Percentiles rank a stretch among this genome's conserved stretches.
Conservation (phyloP, 768 basidiomycete genomes). For the Boletus subcaerulescens region DNA sequence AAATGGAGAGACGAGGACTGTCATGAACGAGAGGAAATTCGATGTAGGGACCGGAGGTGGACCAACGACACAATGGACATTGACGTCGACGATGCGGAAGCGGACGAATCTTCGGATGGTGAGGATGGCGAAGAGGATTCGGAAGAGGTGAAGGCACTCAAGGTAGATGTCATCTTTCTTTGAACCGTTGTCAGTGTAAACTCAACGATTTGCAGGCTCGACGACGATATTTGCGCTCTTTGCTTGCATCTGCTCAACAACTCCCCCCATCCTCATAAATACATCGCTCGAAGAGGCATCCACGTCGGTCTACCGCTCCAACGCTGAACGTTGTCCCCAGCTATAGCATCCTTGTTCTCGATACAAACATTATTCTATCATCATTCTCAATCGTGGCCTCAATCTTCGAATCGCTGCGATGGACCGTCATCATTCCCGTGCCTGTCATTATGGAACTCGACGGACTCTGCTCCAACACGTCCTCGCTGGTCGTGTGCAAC, state of each 20-base stretch:
- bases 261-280: slow-evolving; percentile 22
- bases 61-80: slow-evolving; percentile 70
- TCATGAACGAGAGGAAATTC: slow-evolving; percentile 59
- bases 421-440: slow-evolving; percentile 90
- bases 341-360: slow-evolving; percentile 87
- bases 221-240: slow-evolving; percentile 64
- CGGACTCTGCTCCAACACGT: slow-evolving; percentile 67
- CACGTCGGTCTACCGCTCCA: slow-evolving; percentile 32
- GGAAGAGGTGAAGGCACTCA: slow-evolving; percentile 73
- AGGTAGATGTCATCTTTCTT: slow-evolving; percentile 51
- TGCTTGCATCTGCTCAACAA: slow-evolving; percentile 52
- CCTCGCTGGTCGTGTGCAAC: slow-evolving; percentile 28
- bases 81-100: slow-evolving; percentile 52
- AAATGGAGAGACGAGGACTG: slow-evolving; percentile 70
- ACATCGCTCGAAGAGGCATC: slow-evolving; percentile 26
- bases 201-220: slow-evolving; percentile 50
- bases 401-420: slow-evolving; percentile 74
- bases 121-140: slow-evolving; percentile 66
- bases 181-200: slow-evolving; percentile 2
- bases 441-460: slow-evolving; percentile 98
- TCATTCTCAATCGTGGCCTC: slow-evolving; percentile 70
- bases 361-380: slow-evolving; percentile 92
- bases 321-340: slow-evolving; percentile 67
- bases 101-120: slow-evolving; percentile 43
- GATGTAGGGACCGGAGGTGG: slow-evolving; percentile 60